Evolutionary conservation across 1,284 basidiomycete species (phyloP), one percentile per base, ranked within the genome.

Genomic region (Takashimella koratensis): DNA sequence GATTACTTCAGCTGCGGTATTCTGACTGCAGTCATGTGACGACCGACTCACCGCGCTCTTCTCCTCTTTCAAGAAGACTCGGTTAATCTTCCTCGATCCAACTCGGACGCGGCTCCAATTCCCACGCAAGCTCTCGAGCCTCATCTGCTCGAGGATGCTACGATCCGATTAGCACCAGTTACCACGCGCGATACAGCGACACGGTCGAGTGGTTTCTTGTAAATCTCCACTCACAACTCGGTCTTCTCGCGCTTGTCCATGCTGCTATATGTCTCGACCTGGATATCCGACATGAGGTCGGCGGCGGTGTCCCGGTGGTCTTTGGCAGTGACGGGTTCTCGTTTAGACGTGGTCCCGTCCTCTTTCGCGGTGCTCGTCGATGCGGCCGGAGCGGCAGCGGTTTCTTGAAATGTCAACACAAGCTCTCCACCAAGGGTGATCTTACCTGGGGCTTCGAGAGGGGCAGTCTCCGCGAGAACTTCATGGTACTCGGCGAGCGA

Each of bases 181-280:
- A n/a, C n/a, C n/a, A n/a, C n/a, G n/a, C n/a, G n/a, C n/a, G n/a
- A n/a, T n/a, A n/a, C n/a, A n/a, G n/a, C n/a, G n/a, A n/a, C n/a
- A n/a, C n/a, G n/a, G n/a, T n/a, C n/a, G n/a, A n/a, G n/a, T n/a
- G n/a, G n/a, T 24, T 24, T 49, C n/a, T 25, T 25, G 43, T 13
- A 23, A 45, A 30, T 36, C 30, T 36, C 30, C 4, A 60, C 73
- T 67, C 58, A 76, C 75, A 99, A 98, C 71, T 98, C 92, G 10
- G 91, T 96, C 81, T 99, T 99, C 77, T 99, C 96, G 65, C 90
- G 80, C 59, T 94, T 85, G 64, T 97, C 91, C 95, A 99, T 98
- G 12, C 89, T 92, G 22, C 93, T 96, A 71, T 98, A 99, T 2
- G 96, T 98, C 78, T 99, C 96, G 43, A 98, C 94, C 77, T 97